Base-by-base conservation (phyloP, 805 yeast species). In the Sugiyamaella floridensis region DNA sequence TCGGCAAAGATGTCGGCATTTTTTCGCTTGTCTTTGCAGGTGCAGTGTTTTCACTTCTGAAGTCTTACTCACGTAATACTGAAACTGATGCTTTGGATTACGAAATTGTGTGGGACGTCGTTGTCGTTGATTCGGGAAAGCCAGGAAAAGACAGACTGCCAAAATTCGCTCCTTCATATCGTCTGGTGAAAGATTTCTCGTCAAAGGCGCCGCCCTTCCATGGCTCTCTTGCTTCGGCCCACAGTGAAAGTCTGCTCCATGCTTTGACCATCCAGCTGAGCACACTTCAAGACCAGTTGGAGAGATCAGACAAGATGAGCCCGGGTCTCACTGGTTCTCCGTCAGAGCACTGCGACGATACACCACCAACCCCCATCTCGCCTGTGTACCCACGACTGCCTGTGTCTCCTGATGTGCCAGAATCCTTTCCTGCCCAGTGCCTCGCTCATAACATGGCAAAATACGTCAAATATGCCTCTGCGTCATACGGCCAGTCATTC, bases 401-500 rank as follows among this genome's bases (percentile, higher is more conserved):
- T 4, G 37, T 10, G 12, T 14, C n/a, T 32, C 37, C 37, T 32
- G 37, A 5, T 14, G 12, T 14, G 37, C 37, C 37, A 2, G 37
- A 11, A 8, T 32, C 55, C n/a, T 32, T 45, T n/a, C 46, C 42
- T 4, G 40, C 26, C 14, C 16, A 32, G 26, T 66, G 61, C 42
- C 50, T 62, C 18, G 58, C 65, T 22, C 51, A 55, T 43, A 62
- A 63, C 51, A 53, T 66, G 60, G 67, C 68, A 1, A 62, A 62
- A 44, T 67, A 63, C 47, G 61, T 63, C 49, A 55, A 67, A 20
- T 67, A 58, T 51, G 64, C 70, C 7, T 61, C 69, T 10, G 71
- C 70, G 2, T 64, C 70, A 7, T 67, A 67, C 47, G 71, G 71
- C 11, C 66, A 62, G 48, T 61, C 69, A 6, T 67, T 67, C 48